Base-by-base conservation (phyloP, 202 grass and related monocot species). In the Setaria viridis region DNA sequence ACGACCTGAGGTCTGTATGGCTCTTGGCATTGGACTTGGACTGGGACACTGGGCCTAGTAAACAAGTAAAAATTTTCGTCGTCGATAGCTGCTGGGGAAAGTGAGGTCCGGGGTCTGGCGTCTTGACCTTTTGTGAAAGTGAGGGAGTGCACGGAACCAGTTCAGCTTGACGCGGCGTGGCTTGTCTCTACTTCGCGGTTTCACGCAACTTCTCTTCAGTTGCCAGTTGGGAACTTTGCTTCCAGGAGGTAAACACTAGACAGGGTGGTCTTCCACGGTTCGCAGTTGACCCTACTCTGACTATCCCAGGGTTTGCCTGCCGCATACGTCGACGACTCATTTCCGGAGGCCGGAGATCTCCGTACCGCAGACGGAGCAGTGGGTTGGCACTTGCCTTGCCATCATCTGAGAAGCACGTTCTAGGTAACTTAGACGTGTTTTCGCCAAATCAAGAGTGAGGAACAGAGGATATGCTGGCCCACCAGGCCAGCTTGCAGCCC, bases 261-360 rank as follows among this genome's bases (percentile, higher is more conserved):
- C 21, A 5, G 25, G 14, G 70, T 33, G n/a, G 71, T 74, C 71
- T 74, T 34, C 70, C 0, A 55, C 5, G 30, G 30, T 74, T 54
- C 16, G 33, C 8, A 17, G 13, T 73, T 50, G 69, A 72, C 70
- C 70, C 13, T 33, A 21, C 48, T 74, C 48, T 74, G 49, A 37
- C 49, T 20, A 54, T 74, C 9, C 29, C 30, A 20, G 16, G 3
- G 16, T 17, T 67, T 41, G 34, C 34, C 19, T 10, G 9, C 7
- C 7, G 64, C 34, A 74, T 55, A 74, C 49, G 72, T 74, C 49
- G 9, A 74, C 72, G 72, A 74, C 72, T 55, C 9, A 7, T 34
- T 74, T 16, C 39, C 39, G 35, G 25, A 25, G 35, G 35, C 47
- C 3, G 7, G 65, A 10, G 35, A 7, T 3, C 3, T 67, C 8